Base-by-base conservation (phyloP, 257 asterid species). In the Ilex asprella region DNA sequence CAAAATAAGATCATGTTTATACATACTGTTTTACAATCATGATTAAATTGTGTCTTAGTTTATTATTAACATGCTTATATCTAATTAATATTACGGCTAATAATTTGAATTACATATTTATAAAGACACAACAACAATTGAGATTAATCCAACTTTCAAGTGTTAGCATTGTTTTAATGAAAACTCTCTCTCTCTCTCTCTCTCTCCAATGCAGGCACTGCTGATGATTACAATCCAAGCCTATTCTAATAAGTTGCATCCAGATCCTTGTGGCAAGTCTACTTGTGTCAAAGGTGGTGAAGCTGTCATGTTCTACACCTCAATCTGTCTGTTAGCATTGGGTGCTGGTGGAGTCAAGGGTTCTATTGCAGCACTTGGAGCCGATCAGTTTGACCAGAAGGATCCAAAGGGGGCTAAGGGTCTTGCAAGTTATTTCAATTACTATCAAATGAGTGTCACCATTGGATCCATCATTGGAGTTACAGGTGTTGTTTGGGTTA, bases 301-400 rank as follows among this genome's bases (percentile, higher is more conserved):
- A 15, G 82, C 83, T 44, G 2, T 75, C 55, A 63, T 82, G 79
- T 82, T 84, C 31, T 79, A 79, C 30, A 29, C 67, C 10, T 82
- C 83, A 52, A 44, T 79, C 12, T 73, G 75, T 51, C 62, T 80
- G 46, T 58, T 81, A 47, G 92, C 80, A 44, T 55, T 79, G 32
- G 92, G 92, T 4, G 75, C 73, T 16, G 84, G 81, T 61, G 84
- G 92, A 21, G 86, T 82, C 0, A 79, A 80, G 57, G 92, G 88
- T 11, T 78, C 85, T 0, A 15, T 78, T 14, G 74, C 85, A 57
- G 82, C 88, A 30, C 73, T 79, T 16, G 86, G 86, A 2, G 92
- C 86, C 2, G 88, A 82, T 54, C 92, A 84, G 14, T 84, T 84
- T 39, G 85, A 84, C 47, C 61, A 73, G 0, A 64, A 70, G 16